Conservation (phyloP, 2,329 filamentous ascomycete genomes). For the Xylaria multiplex region DNA sequence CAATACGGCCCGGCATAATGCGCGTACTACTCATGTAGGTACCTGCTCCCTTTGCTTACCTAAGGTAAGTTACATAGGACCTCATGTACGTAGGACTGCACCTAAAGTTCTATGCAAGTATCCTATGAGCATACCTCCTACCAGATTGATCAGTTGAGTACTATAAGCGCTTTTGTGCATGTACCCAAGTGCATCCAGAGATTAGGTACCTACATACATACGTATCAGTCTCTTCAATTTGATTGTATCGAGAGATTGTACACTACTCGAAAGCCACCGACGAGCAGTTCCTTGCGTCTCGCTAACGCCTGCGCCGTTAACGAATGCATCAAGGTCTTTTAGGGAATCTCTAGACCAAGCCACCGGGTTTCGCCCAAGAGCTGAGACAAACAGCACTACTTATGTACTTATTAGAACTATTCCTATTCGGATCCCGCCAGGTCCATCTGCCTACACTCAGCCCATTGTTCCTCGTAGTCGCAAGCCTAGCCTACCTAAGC, state of each 20-base stretch:
- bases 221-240: no score
- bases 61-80: neutral
- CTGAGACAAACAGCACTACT: no score
- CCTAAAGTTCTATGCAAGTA: neutral
- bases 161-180: no score
- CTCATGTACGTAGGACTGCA: no score
- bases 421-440: slow-evolving; percentile 5
- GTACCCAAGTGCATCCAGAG: no score
- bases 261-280: neutral
- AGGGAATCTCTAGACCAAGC: neutral
- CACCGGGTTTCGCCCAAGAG: neutral
- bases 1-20: neutral
- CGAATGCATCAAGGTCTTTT: slow-evolving; percentile 1
- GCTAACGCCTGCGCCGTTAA: slow-evolving; percentile 1
- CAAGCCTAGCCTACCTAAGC: neutral
- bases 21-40: neutral
- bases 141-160: no score
- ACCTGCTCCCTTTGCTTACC: no score
- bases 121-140: neutral
- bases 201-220: no score
- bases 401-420: neutral
- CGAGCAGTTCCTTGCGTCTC: slow-evolving; percentile 1
- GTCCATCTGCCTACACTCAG: neutral
- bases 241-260: no score
- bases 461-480: no score